A percentile compares a stretch with the other conserved stretches of the same genome.
Evolutionary conservation across 2,329 filamentous ascomycete genomes (phyloP).

Genomic region (Arthroderma sp.): DNA sequence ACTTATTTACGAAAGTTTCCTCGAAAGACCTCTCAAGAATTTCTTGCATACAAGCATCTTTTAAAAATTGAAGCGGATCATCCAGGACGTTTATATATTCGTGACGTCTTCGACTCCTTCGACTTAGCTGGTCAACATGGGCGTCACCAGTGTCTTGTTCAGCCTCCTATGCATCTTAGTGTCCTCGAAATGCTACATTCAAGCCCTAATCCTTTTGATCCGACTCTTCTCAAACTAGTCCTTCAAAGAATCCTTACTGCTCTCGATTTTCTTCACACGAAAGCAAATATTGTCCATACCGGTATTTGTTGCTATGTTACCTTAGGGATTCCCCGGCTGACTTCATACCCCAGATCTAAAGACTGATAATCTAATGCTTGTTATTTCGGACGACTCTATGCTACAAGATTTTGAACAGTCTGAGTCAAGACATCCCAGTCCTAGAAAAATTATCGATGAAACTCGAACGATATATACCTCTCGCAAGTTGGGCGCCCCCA

Average conservation of each 20-base stretch:
- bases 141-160: constrained; percentile 22
- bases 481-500: neutral
- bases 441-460: constrained; percentile 26
- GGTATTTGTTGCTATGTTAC: constrained; percentile 15
- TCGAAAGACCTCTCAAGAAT: constrained; percentile 13
- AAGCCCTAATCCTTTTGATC: constrained; percentile 25
- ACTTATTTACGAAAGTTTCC: constrained; percentile 14
- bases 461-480: constrained; percentile 21
- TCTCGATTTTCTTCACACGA: constrained; percentile 31
- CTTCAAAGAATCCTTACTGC: constrained; percentile 28
- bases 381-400: constrained; percentile 16
- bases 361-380: too few relatives aligned
- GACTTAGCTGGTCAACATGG: constrained; percentile 16
- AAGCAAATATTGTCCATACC: constrained; percentile 34
- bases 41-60: constrained; percentile 19
- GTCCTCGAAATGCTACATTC: constrained; percentile 26
- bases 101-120: constrained; percentile 21
- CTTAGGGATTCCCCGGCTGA: too few relatives aligned
- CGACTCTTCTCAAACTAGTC: constrained; percentile 25
- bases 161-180: constrained; percentile 28
- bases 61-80: constrained; percentile 15
- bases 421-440: constrained; percentile 17
- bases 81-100: constrained; percentile 18
- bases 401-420: constrained; percentile 17
- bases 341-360: too few relatives aligned